These are phyloP conservation scores for Sarcocystis neurona DNA, from an alignment of 169 alveolate genomes.

Conservation along the genomic window DNA sequence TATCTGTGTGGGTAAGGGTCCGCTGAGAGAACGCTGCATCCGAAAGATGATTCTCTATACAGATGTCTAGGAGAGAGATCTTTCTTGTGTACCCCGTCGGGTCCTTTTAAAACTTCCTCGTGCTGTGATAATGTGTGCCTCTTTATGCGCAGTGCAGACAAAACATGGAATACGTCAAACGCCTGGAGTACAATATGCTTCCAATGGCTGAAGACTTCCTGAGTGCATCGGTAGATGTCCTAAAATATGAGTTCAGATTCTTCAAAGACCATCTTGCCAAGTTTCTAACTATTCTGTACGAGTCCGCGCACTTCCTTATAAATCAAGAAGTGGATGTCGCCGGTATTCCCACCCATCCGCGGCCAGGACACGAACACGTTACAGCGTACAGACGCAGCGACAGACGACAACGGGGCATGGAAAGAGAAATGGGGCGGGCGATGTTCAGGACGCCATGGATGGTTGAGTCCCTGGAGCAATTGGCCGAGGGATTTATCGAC, in stretches of 20 bases:
- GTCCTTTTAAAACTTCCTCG: too few species aligned
- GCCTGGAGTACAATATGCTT: neutral
- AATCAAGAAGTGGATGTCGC: neutral
- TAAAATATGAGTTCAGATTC: conserved; percentile 47
- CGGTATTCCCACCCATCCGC: too few species aligned
- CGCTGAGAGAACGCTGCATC: too few species aligned
- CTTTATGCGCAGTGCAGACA: conserved; percentile 54
- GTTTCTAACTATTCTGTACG: conserved; percentile 57
- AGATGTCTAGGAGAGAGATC: too few species aligned
- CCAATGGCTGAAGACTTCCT: neutral
- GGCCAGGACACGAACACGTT: neutral
- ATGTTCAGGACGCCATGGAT: conserved; percentile 62
- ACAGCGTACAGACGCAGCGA: conserved; percentile 14
- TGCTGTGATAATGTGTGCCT: too few species aligned
- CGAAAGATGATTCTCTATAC: too few species aligned
- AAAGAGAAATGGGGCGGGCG: conserved; percentile 30
- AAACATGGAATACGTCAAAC: conserved; percentile 1
- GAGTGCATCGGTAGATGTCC: conserved; percentile 8
- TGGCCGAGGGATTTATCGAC: conserved; percentile 58
- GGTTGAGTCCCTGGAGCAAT: neutral
- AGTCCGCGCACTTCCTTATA: conserved; percentile 41
- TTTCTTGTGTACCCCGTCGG: too few species aligned
- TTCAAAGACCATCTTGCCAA: conserved; percentile 45
- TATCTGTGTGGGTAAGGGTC: too few species aligned
- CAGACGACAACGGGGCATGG: conserved; percentile 17